Percentiles rank a stretch among this genome's conserved stretches.
phyloP scores from a whole-genome alignment of 2,329 filamentous ascomycete species.

The Diaporthe vexans region DNA sequence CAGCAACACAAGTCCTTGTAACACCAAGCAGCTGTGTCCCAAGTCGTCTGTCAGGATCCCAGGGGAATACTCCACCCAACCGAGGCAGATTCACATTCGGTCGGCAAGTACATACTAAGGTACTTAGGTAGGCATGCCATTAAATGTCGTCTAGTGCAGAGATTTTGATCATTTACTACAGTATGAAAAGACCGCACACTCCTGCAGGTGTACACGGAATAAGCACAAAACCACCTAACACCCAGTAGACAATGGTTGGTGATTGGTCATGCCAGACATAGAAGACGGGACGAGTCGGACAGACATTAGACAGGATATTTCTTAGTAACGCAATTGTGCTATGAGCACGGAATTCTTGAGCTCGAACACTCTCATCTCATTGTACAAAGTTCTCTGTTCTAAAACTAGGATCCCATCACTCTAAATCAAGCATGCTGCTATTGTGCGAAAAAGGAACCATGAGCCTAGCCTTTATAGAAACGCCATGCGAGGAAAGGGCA shows the following conservation, averaged over 20 bases:
- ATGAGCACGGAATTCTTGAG: neutral
- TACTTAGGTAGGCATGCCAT: neutral
- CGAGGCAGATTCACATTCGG: neutral
- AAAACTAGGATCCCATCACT: neutral
- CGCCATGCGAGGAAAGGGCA: constrained; percentile 13
- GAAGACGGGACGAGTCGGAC: neutral
- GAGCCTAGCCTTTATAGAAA: constrained; percentile 19
- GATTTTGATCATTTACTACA: too few relatives aligned
- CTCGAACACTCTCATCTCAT: neutral
- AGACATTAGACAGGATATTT: neutral
- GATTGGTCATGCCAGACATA: neutral
- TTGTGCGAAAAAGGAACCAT: neutral
- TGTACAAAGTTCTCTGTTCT: neutral
- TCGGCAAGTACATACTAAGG: too few relatives aligned
- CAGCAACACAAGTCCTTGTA: neutral
- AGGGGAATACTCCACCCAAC: too few relatives aligned
- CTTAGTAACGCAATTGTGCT: neutral
- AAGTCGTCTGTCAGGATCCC: too few relatives aligned
- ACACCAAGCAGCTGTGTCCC: neutral
- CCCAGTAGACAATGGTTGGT: too few relatives aligned
- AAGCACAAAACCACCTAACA: too few relatives aligned
- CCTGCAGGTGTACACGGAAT: too few relatives aligned
- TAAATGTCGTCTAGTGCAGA: neutral
- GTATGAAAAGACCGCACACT: too few relatives aligned
- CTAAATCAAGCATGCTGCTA: constrained; percentile 10